Evolutionary conservation across 2,329 filamentous ascomycete genomes (phyloP).

Genomic region (Ciborinia camelliae): DNA sequence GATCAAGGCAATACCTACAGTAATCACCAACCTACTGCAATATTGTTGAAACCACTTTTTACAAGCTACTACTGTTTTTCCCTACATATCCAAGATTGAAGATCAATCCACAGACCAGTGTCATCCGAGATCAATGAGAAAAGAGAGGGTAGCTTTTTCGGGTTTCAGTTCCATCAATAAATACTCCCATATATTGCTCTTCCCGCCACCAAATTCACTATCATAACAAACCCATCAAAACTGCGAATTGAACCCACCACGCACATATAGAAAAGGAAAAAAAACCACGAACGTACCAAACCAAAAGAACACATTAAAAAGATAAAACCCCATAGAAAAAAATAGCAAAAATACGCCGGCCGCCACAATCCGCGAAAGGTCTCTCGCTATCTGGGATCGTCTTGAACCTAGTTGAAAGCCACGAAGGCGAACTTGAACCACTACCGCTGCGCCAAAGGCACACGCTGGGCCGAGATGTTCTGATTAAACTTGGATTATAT

Average conservation of each 20-base stretch:
- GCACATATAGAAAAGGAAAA: too few relatives aligned
- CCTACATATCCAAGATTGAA: too few relatives aligned
- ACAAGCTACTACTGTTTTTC: too few relatives aligned
- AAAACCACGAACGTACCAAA: not conserved
- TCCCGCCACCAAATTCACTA: not conserved
- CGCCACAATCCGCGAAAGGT: constrained; percentile 15
- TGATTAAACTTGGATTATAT: not conserved
- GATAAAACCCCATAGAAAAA: not conserved
- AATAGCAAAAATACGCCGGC: not conserved
- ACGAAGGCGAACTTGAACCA: constrained; percentile 3
- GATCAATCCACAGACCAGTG: too few relatives aligned
- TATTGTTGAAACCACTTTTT: too few relatives aligned
- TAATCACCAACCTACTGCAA: too few relatives aligned
- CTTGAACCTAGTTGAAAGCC: constrained; percentile 8
- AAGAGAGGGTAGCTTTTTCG: too few relatives aligned
- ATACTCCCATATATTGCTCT: too few relatives aligned
- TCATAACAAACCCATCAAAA: not conserved
- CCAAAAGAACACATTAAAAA: not conserved
- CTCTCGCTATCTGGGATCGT: constrained; percentile 14
- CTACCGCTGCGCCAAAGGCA: constrained; percentile 9
- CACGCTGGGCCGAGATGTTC: constrained; percentile 1
- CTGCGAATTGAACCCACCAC: not conserved
- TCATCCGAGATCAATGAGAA: too few relatives aligned
- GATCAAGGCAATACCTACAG: too few relatives aligned
- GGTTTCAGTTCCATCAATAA: too few relatives aligned